Conservation (phyloP, 768 basidiomycete genomes). For the Rhodotorula kratochvilovae region DNA sequence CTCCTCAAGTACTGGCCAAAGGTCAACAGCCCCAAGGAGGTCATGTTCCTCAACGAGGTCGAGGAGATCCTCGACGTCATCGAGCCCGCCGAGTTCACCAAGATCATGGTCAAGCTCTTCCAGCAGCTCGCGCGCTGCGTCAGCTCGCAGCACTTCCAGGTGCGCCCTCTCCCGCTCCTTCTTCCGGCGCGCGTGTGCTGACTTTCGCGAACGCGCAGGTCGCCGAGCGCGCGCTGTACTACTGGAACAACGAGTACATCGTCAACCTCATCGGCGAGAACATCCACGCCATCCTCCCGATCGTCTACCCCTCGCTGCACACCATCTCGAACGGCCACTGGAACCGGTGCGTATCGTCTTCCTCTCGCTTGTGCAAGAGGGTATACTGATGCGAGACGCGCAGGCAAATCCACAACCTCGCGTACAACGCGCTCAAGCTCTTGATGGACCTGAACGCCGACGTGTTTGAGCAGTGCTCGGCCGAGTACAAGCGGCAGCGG, state of each 20-base stretch:
- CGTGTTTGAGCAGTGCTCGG: slow-evolving; percentile 87
- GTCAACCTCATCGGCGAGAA: slow-evolving; percentile 99
- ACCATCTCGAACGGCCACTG: slow-evolving; percentile 95
- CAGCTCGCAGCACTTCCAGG: slow-evolving; percentile 98
- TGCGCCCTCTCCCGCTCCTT: slow-evolving; percentile 42
- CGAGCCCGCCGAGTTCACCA: slow-evolving; percentile 90
- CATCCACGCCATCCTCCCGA: slow-evolving; percentile 76
- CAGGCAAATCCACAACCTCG: slow-evolving; percentile 92
- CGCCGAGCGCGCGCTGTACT: slow-evolving; percentile 89
- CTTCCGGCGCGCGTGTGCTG: too few relatives aligned
- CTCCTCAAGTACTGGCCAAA: slow-evolving; percentile 98
- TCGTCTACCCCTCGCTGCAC: slow-evolving; percentile 94
- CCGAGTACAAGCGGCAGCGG: slow-evolving; percentile 83
- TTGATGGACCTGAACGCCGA: slow-evolving; percentile 98
- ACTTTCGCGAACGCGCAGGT: too few relatives aligned
- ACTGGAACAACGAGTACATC: slow-evolving; percentile 99
- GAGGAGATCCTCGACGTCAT: slow-evolving; percentile 98
- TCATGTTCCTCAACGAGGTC: slow-evolving; percentile 99
- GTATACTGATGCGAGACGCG: not conserved
- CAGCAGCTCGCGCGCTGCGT: slow-evolving; percentile 92
- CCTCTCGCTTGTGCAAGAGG: slow-evolving; percentile 7
- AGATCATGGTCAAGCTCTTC: slow-evolving; percentile 88
- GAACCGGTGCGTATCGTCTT: slow-evolving; percentile 87
- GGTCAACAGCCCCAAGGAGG: slow-evolving; percentile 98
- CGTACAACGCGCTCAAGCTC: slow-evolving; percentile 93